phyloP scores from a whole-genome alignment of 2,329 filamentous ascomycete species.

The Pseudomassariella vexata region DNA sequence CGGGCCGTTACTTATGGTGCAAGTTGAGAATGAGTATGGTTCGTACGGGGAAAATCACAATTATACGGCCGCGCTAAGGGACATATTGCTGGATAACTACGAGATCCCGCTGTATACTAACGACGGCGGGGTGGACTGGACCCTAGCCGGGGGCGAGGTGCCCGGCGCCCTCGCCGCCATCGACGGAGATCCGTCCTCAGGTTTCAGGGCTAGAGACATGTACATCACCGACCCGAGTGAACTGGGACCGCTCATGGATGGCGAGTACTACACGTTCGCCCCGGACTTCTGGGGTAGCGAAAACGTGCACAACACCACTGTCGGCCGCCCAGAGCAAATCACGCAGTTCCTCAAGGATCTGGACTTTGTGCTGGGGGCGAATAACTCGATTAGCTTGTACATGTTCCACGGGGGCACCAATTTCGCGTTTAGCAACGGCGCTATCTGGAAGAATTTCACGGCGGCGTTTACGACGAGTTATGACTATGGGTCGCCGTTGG shows the following conservation, averaged over 20 bases:
- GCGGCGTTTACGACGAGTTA: slow-evolving; percentile 39
- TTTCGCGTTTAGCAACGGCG: slow-evolving; percentile 41
- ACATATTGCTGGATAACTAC: slow-evolving; percentile 35
- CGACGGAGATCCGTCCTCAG: slow-evolving; percentile 38
- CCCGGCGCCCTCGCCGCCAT: slow-evolving; percentile 37
- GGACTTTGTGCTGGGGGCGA: slow-evolving; percentile 29
- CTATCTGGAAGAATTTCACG: slow-evolving; percentile 33
- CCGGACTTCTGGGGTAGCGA: slow-evolving; percentile 37
- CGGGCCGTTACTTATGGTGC: slow-evolving; percentile 43
- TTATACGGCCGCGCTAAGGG: slow-evolving; percentile 34
- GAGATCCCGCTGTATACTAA: slow-evolving; percentile 42
- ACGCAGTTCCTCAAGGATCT: slow-evolving; percentile 25
- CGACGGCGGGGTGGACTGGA: slow-evolving; percentile 37
- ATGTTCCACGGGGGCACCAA: slow-evolving; percentile 50
- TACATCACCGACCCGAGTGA: slow-evolving; percentile 35
- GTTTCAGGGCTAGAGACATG: slow-evolving; percentile 26
- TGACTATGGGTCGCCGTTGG: slow-evolving; percentile 44
- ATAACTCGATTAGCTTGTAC: slow-evolving; percentile 41
- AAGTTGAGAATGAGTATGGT: slow-evolving; percentile 47
- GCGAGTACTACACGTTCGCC: slow-evolving; percentile 41
- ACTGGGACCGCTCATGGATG: slow-evolving; percentile 39
- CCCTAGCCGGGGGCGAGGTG: slow-evolving; percentile 35
- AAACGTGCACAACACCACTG: slow-evolving; percentile 28
- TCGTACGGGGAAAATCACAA: slow-evolving; percentile 38
- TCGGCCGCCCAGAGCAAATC: slow-evolving; percentile 17